These are phyloP conservation scores for Cladophialophora bantiana DNA, from an alignment of 2,329 filamentous ascomycete species.

Conservation along the genomic window DNA sequence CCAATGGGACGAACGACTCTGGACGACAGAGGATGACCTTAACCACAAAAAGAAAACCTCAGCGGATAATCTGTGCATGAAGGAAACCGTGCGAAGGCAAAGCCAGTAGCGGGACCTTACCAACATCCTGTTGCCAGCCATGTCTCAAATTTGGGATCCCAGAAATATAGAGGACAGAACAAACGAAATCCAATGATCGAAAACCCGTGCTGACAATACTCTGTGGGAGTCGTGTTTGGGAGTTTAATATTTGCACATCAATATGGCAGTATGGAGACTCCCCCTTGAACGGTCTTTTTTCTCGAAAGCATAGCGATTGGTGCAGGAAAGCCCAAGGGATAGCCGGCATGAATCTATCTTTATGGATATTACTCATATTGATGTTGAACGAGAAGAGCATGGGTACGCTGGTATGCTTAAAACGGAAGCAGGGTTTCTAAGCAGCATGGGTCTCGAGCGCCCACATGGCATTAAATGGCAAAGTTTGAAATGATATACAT, in stretches of 20 bases:
- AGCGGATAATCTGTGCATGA: neutral
- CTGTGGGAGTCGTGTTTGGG: neutral
- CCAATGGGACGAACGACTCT: neutral
- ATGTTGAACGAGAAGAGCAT: conserved; percentile 12
- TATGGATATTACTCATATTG: conserved; percentile 21
- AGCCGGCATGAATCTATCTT: conserved; percentile 14
- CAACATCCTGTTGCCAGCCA: neutral
- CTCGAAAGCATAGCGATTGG: conserved; percentile 15
- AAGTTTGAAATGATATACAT: conserved; percentile 5
- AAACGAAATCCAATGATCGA: neutral
- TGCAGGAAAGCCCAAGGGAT: conserved; percentile 7
- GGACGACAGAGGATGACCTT: neutral
- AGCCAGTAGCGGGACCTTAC: neutral
- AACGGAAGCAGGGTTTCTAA: neutral
- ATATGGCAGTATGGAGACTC: conserved; percentile 1
- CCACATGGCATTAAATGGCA: neutral
- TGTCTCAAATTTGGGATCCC: neutral
- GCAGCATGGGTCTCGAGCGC: conserved; percentile 4
- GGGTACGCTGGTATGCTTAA: neutral
- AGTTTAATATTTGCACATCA: neutral
- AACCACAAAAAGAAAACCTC: neutral
- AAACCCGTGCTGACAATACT: neutral
- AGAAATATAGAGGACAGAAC: neutral
- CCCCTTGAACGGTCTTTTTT: conserved; percentile 3
- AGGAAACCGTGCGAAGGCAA: neutral